phyloP scores from a whole-genome alignment of 2,329 filamentous ascomycete genomes.

The Peltaster fructicola region DNA sequence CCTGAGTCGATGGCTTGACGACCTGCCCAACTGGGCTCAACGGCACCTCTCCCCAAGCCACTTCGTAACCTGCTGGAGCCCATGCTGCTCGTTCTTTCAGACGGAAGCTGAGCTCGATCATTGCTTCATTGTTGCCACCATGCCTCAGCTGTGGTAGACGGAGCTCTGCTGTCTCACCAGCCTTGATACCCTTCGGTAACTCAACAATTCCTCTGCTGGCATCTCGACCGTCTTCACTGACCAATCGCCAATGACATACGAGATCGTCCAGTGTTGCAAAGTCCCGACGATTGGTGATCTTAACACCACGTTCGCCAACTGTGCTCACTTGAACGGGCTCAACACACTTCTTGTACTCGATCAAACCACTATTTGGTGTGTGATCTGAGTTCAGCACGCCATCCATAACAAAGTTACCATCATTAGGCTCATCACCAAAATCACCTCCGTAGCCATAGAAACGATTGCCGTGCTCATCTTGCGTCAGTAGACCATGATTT shows the following conservation, averaged over 20 bases:
- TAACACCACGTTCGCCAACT: slow-evolving; percentile 14
- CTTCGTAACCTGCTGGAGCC: slow-evolving; percentile 19
- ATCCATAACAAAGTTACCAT: slow-evolving; percentile 29
- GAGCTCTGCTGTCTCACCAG: slow-evolving; percentile 8
- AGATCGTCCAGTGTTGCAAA: slow-evolving; percentile 23
- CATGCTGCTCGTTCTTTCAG: slow-evolving; percentile 18
- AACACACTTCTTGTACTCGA: slow-evolving; percentile 28
- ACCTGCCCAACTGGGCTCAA: slow-evolving; percentile 4
- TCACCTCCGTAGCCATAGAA: slow-evolving; percentile 28
- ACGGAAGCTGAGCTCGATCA: slow-evolving; percentile 15
- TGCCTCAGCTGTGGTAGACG: slow-evolving; percentile 4
- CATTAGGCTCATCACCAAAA: slow-evolving; percentile 23
- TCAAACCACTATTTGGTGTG: slow-evolving; percentile 22
- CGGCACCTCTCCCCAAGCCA: slow-evolving; percentile 20
- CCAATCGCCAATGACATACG: slow-evolving; percentile 7
- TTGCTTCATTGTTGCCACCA: slow-evolving; percentile 4
- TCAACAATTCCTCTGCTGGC: slow-evolving; percentile 4
- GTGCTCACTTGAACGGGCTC: slow-evolving; percentile 22
- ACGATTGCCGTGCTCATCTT: slow-evolving; percentile 20
- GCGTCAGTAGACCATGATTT: slow-evolving; percentile 26
- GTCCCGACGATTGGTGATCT: slow-evolving; percentile 12
- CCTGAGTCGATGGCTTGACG: neutral
- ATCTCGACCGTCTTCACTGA: slow-evolving; percentile 7
- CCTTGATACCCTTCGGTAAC: slow-evolving; percentile 5
- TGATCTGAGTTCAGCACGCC: slow-evolving; percentile 26